A percentile compares a stretch with the other conserved stretches of the same genome.
Conservation (phyloP, 2,329 filamentous ascomycete genomes). For the Pseudogymnoascus sp. region DNA sequence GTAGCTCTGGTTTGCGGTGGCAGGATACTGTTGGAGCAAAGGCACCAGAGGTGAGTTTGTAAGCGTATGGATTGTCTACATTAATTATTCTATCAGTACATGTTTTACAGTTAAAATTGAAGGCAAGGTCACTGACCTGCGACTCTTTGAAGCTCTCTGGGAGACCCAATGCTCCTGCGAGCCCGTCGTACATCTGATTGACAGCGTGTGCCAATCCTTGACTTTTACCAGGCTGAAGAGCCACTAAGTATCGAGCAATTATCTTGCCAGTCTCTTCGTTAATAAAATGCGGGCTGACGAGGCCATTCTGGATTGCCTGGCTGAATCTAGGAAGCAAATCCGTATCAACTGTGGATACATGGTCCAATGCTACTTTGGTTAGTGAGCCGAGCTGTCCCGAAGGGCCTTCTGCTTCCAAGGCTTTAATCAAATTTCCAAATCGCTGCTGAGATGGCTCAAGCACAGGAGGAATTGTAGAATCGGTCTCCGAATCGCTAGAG, state of each 20-base stretch:
- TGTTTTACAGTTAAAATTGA: constrained; percentile 21
- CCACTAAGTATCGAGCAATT: constrained; percentile 18
- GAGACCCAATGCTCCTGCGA: constrained; percentile 20
- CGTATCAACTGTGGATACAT: constrained; percentile 26
- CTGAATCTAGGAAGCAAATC: constrained; percentile 23
- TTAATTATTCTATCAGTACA: constrained; percentile 29
- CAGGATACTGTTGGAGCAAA: constrained; percentile 35
- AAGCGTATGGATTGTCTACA: constrained; percentile 50
- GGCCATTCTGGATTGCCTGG: constrained; percentile 12
- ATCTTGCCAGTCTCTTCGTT: constrained; percentile 4
- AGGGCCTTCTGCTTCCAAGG: constrained; percentile 11
- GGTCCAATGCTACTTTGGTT: constrained; percentile 24
- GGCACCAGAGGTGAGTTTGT: constrained; percentile 48
- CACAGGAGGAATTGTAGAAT: not conserved
- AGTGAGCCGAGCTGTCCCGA: constrained; percentile 13
- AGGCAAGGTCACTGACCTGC: constrained; percentile 36
- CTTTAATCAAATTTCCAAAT: constrained; percentile 21
- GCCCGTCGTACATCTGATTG: constrained; percentile 19
- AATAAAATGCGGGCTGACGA: not conserved
- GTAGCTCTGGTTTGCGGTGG: constrained; percentile 25
- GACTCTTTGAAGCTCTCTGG: constrained; percentile 30
- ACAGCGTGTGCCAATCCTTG: constrained; percentile 20
- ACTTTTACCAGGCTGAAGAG: constrained; percentile 21
- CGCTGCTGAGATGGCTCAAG: constrained; percentile 24
- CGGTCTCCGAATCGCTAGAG: not conserved